Percentiles rank a stretch among this genome's conserved stretches.
Evolutionary conservation across 177 flowering plant genomes (phyloP).

Genomic region (Vitis hybrid): DNA sequence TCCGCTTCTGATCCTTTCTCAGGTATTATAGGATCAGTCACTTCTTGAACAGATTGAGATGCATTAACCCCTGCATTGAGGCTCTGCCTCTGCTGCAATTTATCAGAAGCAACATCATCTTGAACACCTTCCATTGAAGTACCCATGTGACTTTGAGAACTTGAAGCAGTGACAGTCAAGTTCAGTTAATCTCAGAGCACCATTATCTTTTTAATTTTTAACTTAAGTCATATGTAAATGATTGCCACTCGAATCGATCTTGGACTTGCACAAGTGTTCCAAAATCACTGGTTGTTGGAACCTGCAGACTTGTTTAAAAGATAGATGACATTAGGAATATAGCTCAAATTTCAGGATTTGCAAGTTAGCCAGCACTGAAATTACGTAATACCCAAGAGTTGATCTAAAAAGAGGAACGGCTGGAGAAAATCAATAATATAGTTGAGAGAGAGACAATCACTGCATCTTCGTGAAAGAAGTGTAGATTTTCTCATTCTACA

Average conservation of each 20-base stretch:
- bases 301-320: neutral
- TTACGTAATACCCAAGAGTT: no score
- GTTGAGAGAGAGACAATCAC: no score
- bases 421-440: no score
- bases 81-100: constrained; percentile 22
- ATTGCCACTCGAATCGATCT: neutral
- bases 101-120: constrained; percentile 29
- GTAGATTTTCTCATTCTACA: no score
- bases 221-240: neutral
- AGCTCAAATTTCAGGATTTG: neutral
- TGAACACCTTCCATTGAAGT: constrained; percentile 27
- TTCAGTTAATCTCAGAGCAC: neutral
- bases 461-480: no score
- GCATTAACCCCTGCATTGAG: constrained; percentile 10
- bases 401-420: no score
- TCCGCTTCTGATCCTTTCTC: constrained; percentile 6
- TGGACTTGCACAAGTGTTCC: neutral
- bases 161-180: constrained; percentile 2
- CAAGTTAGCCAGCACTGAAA: no score
- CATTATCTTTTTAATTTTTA: neutral
- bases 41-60: constrained; percentile 11
- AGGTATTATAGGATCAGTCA: neutral
- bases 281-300: neutral
- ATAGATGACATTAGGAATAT: neutral
- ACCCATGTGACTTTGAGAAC: constrained; percentile 19